Conservation (phyloP, 2,329 filamentous ascomycete species). For the Hymenoscyphus scutula region DNA sequence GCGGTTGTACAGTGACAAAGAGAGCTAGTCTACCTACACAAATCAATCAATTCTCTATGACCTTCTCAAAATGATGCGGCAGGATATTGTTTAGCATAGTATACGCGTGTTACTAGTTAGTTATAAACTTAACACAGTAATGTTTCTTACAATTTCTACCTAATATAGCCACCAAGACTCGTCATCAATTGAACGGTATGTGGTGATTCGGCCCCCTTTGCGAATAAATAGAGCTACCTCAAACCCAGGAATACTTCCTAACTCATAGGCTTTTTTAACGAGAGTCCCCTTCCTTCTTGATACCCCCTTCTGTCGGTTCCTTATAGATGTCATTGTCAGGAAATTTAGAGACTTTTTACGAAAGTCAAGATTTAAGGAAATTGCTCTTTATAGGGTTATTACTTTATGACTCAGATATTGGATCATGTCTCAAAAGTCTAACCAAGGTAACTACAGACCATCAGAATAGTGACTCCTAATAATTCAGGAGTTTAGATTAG, state of each 20-base stretch:
- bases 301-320: constrained; percentile 5
- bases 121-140: constrained; percentile 15
- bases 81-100: constrained; percentile 14
- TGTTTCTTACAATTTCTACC: constrained; percentile 15
- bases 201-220: constrained; percentile 15
- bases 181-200: constrained; percentile 17
- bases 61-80: constrained; percentile 10
- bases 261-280: constrained; percentile 17
- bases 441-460: not conserved
- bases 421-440: not conserved
- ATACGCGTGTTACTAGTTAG: constrained; percentile 17
- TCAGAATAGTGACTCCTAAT: not conserved
- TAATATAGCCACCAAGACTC: constrained; percentile 15
- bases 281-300: constrained; percentile 16
- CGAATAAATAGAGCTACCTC: constrained; percentile 17
- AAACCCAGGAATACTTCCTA: constrained; percentile 17
- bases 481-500: not conserved
- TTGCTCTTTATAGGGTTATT: not conserved
- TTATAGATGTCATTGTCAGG: not conserved
- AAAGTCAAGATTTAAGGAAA: not conserved
- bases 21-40: too few species aligned
- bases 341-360: not conserved
- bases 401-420: not conserved
- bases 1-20: too few species aligned
- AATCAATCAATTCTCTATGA: too few species aligned